Evolutionary conservation across 2,329 filamentous ascomycete genomes (phyloP).

Genomic region (Ophiocordyceps sinensis): DNA sequence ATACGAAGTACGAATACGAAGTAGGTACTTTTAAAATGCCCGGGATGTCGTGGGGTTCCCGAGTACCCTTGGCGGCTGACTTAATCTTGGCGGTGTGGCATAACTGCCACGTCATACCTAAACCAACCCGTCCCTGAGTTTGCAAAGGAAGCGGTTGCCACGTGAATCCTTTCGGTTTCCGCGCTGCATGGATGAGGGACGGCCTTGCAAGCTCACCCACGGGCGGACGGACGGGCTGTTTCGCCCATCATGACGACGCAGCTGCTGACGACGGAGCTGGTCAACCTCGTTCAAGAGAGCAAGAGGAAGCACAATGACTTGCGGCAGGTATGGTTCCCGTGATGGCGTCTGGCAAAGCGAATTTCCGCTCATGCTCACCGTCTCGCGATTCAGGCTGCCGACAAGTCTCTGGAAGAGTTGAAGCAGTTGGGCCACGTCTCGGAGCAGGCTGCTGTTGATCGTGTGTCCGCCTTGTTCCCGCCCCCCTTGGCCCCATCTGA

Average conservation of each 20-base stretch:
- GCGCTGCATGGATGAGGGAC: constrained; percentile 12
- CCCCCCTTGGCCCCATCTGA: not conserved
- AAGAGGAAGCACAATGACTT: constrained; percentile 90
- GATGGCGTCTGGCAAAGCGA: not conserved
- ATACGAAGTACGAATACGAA: no score
- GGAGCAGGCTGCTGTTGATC: constrained; percentile 23
- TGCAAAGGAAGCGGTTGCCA: no score
- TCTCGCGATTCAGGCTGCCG: constrained; percentile 51
- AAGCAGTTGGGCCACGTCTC: constrained; percentile 32
- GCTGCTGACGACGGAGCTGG: constrained; percentile 75
- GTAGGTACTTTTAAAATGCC: no score
- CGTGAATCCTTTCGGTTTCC: not conserved
- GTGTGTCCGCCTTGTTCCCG: constrained; percentile 10
- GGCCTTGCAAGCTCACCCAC: constrained; percentile 9
- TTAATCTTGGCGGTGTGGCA: constrained; percentile 4
- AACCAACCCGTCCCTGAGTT: no score
- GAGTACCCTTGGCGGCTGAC: no score
- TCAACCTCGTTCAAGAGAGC: constrained; percentile 86
- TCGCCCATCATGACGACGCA: constrained; percentile 67
- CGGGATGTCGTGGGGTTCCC: no score
- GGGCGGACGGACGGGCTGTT: constrained; percentile 9
- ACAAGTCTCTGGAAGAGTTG: constrained; percentile 84
- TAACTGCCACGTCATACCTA: constrained; percentile 4
- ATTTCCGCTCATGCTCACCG: not conserved
- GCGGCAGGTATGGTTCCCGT: constrained; percentile 46